Percentiles rank a stretch among this genome's conserved stretches.
Conservation (phyloP, 108 stramenopile genomes). For the Mediolabrus comicus region DNA sequence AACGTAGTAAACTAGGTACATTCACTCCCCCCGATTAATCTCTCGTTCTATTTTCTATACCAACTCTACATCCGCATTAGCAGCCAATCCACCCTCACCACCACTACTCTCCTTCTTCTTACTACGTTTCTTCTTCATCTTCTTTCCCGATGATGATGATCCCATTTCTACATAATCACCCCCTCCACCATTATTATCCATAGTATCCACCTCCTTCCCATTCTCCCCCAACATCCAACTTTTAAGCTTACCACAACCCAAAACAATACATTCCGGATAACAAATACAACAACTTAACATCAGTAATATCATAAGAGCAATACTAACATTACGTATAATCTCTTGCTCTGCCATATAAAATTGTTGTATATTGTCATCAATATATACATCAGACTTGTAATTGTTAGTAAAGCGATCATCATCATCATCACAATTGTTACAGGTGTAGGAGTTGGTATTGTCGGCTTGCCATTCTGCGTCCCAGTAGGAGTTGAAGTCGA, state of each 20-base stretch:
- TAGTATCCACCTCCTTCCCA: not conserved
- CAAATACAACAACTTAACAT: not conserved
- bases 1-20: no score
- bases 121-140: not conserved
- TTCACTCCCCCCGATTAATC: no score
- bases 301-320: not conserved
- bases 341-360: not conserved
- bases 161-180: not conserved
- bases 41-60: no score
- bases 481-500: not conserved
- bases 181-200: not conserved
- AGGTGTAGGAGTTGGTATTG: not conserved
- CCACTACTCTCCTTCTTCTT: not conserved
- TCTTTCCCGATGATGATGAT: not conserved
- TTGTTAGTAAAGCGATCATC: not conserved
- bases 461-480: not conserved
- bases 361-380: not conserved
- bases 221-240: not conserved
- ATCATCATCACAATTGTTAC: not conserved
- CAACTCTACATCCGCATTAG: not conserved
- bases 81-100: not conserved
- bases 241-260: no score
- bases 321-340: not conserved
- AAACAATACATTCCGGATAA: not conserved
- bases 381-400: not conserved